A percentile compares a stretch with the other conserved stretches of the same genome.
phyloP scores from a whole-genome alignment of 148 eudicot species.

The Rhododendron kiyosumense region DNA sequence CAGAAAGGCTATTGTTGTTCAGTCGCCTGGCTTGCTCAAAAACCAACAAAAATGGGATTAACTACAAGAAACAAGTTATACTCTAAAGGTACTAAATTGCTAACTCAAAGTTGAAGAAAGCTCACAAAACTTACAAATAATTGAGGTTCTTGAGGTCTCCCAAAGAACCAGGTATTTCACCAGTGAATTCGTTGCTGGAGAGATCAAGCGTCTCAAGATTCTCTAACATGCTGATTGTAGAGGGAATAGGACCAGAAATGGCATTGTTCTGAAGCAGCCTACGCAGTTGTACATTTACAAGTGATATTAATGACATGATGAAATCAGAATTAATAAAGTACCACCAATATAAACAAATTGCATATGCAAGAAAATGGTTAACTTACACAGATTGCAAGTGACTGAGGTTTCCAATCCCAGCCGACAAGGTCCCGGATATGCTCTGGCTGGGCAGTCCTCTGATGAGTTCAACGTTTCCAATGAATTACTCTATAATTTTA shows the following conservation, averaged over 20 bases:
- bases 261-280: conserved; percentile 83
- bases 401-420: conserved; percentile 74
- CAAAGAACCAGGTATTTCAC: conserved; percentile 64
- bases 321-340: background rate
- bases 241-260: conserved; percentile 68
- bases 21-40: conserved; percentile 64
- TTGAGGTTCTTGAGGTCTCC: conserved; percentile 61
- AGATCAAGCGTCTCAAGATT: conserved; percentile 87
- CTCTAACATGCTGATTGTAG: conserved; percentile 57
- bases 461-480: background rate
- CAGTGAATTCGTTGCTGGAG: conserved; percentile 57
- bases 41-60: conserved; percentile 8
- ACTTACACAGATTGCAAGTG: conserved; percentile 81
- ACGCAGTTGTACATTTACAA: conserved; percentile 6
- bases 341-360: background rate
- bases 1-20: conserved; percentile 84
- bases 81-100: background rate
- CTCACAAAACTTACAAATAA: conserved; percentile 60
- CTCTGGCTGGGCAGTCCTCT: conserved; percentile 87
- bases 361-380: background rate
- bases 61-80: background rate
- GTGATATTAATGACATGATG: background rate
- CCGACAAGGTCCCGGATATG: conserved; percentile 74
- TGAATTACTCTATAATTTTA: background rate
- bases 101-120: background rate